phyloP scores from a whole-genome alignment of 2,329 filamentous ascomycete genomes.

The Escovopsis weberi region DNA sequence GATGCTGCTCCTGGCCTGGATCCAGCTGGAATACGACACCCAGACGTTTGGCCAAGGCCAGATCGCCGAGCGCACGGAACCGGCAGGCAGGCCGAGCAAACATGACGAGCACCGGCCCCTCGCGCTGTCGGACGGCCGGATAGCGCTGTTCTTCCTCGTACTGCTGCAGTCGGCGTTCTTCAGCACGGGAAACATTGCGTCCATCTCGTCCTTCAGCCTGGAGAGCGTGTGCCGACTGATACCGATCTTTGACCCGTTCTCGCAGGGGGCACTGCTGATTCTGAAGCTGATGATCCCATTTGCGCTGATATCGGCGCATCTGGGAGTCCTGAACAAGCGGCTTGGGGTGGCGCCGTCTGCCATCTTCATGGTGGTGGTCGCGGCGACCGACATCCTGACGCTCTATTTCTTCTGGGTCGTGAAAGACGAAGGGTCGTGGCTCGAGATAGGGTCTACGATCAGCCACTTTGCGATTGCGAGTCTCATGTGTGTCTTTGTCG shows the following conservation, averaged over 20 bases:
- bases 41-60: conserved; percentile 9
- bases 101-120: conserved; percentile 43
- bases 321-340: conserved; percentile 80
- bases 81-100: not conserved
- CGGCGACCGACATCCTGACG: conserved; percentile 78
- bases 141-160: conserved; percentile 89
- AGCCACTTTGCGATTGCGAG: conserved; percentile 92
- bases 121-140: conserved; percentile 67
- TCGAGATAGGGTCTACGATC: conserved; percentile 95
- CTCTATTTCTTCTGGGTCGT: conserved; percentile 98
- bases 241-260: conserved; percentile 87
- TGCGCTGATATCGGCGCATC: conserved; percentile 76
- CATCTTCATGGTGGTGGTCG: conserved; percentile 90
- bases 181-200: conserved; percentile 90
- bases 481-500: conserved; percentile 78
- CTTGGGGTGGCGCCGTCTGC: conserved; percentile 76
- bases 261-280: conserved; percentile 72
- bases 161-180: conserved; percentile 94
- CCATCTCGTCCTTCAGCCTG: conserved; percentile 81
- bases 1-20: conserved; percentile 71
- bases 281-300: conserved; percentile 91
- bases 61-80: conserved; percentile 7
- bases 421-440: conserved; percentile 88
- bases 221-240: conserved; percentile 80
- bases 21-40: conserved; percentile 74